A percentile compares a stretch with the other conserved stretches of the same genome.
Conservation (phyloP, 2,329 filamentous ascomycete genomes). For the Fusarium gaditjirri region DNA sequence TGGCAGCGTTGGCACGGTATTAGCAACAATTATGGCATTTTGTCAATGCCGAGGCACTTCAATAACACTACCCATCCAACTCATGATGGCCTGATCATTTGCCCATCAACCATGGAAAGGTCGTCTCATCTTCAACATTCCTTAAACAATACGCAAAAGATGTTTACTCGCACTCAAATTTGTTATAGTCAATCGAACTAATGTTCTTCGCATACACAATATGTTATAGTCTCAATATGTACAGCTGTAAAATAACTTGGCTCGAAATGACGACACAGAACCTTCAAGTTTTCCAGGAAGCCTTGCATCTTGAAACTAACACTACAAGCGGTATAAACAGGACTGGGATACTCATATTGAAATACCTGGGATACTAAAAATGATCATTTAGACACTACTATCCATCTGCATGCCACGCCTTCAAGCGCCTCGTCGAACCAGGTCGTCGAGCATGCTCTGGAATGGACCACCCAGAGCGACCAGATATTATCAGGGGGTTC, state of each 20-base stretch:
- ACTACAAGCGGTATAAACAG: neutral
- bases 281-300: neutral
- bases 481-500: neutral
- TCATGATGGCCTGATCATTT: constrained; percentile 14
- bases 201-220: neutral
- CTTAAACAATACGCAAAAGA: neutral
- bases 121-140: neutral
- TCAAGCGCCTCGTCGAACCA: neutral
- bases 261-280: neutral
- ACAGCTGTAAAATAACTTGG: neutral
- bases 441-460: neutral
- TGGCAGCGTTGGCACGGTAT: too few species aligned
- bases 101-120: neutral
- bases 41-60: neutral
- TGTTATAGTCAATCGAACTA: neutral
- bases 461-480: neutral
- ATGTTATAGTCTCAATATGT: neutral
- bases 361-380: neutral
- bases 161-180: neutral
- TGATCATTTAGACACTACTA: neutral
- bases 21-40: neutral
- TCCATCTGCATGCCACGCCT: neutral
- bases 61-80: neutral
- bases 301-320: neutral
- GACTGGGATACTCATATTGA: neutral